Conservation (phyloP, 805 yeast genomes). For the Saturnispora sekii region DNA sequence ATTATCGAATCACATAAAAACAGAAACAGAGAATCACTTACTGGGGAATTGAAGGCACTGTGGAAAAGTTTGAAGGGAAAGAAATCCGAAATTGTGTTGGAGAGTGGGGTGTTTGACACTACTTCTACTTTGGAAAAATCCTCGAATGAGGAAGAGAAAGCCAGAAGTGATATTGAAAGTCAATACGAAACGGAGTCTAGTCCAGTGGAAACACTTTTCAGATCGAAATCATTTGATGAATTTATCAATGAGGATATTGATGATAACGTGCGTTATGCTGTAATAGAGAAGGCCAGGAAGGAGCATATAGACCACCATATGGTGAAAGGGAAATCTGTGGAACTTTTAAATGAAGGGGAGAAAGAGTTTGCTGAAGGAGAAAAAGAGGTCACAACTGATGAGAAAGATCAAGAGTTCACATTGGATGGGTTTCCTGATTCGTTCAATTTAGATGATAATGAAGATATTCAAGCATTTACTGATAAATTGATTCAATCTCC, state of each 20-base stretch:
- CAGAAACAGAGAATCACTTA: background rate
- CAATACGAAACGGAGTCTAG: constrained; percentile 8
- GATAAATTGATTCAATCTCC: background rate
- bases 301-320: background rate
- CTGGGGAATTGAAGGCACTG: background rate
- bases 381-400: background rate
- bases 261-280: background rate
- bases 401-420: constrained; percentile 4
- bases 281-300: background rate
- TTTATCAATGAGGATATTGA: background rate
- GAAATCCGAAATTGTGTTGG: background rate
- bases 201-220: constrained; percentile 10
- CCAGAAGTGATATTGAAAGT: constrained; percentile 4
- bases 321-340: background rate
- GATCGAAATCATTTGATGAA: constrained; percentile 10
- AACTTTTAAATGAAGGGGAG: background rate
- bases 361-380: background rate
- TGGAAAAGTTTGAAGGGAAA: background rate
- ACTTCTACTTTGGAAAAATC: too few relatives aligned
- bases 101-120: background rate
- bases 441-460: constrained; percentile 3
- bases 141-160: background rate
- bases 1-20: background rate
- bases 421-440: constrained; percentile 7
- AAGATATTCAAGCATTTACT: background rate